A percentile compares a stretch with the other conserved stretches of the same genome.
These are phyloP conservation scores for Diddensiella transvaalensis DNA, from an alignment of 805 yeast species.

Conservation along the genomic window DNA sequence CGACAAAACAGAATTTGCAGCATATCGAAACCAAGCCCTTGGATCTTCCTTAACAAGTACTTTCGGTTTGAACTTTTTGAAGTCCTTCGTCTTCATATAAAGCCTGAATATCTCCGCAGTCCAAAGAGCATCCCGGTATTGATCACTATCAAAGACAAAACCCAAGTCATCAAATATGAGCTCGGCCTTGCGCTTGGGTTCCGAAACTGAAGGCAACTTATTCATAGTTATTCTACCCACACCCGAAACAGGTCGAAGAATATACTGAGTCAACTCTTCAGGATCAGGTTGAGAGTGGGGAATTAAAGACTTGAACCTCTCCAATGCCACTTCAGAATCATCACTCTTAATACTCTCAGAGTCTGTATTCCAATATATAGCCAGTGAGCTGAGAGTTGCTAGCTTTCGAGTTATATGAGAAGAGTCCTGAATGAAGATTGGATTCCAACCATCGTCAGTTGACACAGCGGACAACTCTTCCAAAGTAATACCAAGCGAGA, in stretches of 20 bases:
- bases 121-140: constrained; percentile 76
- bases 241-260: constrained; percentile 87
- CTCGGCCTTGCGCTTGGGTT: constrained; percentile 61
- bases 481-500: constrained; percentile 77
- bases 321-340: constrained; percentile 34
- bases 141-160: constrained; percentile 77
- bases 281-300: not conserved
- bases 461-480: constrained; percentile 89
- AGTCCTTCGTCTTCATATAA: constrained; percentile 71
- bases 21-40: constrained; percentile 74
- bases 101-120: constrained; percentile 79
- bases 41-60: constrained; percentile 57
- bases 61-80: constrained; percentile 65
- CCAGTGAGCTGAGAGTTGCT: constrained; percentile 66
- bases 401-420: constrained; percentile 69
- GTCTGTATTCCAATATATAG: constrained; percentile 82
- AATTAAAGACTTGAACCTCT: constrained; percentile 37
- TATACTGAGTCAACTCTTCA: constrained; percentile 29
- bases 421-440: constrained; percentile 74
- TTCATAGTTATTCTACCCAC: constrained; percentile 76
- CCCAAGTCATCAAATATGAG: constrained; percentile 85
- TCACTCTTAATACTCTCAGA: constrained; percentile 45
- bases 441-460: constrained; percentile 79
- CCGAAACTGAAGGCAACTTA: constrained; percentile 54
- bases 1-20: constrained; percentile 67